These are phyloP conservation scores for Penicillium sp. DNA, from an alignment of 2,329 filamentous ascomycete species.

Conservation along the genomic window DNA sequence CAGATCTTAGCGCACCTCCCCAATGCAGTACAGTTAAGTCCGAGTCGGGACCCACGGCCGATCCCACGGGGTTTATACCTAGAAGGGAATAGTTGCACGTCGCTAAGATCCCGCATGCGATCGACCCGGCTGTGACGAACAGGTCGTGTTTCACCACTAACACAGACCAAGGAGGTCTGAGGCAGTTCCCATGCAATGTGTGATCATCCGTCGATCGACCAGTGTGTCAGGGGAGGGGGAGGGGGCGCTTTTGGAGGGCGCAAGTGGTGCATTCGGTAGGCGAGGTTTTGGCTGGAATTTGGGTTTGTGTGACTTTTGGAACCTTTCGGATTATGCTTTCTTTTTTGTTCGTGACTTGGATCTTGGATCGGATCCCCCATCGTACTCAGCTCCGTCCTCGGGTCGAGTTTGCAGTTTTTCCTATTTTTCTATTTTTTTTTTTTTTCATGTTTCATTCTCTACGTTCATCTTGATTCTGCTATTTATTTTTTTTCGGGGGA, in stretches of 20 bases:
- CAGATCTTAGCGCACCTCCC: background rate
- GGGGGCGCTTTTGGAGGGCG: no score
- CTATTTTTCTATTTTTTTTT: no score
- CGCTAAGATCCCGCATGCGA: slow-evolving; percentile 15
- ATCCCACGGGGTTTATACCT: slow-evolving; percentile 23
- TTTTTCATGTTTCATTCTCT: no score
- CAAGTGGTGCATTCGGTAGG: background rate
- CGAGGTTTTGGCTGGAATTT: background rate
- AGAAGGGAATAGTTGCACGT: slow-evolving; percentile 1
- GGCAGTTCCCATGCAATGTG: background rate
- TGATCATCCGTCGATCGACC: slow-evolving; percentile 17
- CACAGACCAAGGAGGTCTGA: slow-evolving; percentile 1
- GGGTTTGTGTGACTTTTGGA: background rate
- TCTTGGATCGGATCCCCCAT: background rate
- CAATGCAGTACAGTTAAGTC: background rate
- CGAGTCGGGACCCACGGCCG: background rate
- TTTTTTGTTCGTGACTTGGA: background rate
- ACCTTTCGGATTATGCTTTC: background rate
- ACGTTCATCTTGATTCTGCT: no score
- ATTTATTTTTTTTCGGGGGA: no score
- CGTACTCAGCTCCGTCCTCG: background rate
- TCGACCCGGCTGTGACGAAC: slow-evolving; percentile 19
- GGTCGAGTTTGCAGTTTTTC: background rate
- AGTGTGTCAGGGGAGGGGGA: background rate
- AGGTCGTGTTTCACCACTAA: slow-evolving; percentile 24